Percentiles rank a stretch among this genome's conserved stretches.
Evolutionary conservation across 2,329 filamentous ascomycete species (phyloP).

Genomic region (Biscogniauxia mediterranea): DNA sequence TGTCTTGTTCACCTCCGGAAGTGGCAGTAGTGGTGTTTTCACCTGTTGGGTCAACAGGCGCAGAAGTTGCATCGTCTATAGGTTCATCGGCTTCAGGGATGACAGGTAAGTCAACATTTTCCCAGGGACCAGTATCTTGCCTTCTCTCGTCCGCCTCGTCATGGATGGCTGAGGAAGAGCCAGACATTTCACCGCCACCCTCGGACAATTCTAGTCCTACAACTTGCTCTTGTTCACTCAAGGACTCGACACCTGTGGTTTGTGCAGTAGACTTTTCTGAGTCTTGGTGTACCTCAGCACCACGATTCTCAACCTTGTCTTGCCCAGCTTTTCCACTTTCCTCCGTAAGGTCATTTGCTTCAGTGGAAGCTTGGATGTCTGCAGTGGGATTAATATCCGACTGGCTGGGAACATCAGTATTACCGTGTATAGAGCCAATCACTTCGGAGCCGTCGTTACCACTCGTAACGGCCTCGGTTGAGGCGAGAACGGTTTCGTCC

Average conservation of each 20-base stretch:
- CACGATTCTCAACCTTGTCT: not conserved
- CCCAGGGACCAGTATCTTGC: slow-evolving; percentile 17
- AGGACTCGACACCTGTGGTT: too few species aligned
- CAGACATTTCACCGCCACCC: not conserved
- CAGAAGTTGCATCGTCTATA: slow-evolving; percentile 1
- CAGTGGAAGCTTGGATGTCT: not conserved
- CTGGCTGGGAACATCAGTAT: not conserved
- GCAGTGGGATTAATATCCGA: not conserved
- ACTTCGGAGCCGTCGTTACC: not conserved
- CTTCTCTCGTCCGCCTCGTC: not conserved
- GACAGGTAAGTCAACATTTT: slow-evolving; percentile 7
- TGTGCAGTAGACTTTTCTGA: not conserved
- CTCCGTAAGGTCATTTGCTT: not conserved
- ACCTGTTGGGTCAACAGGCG: slow-evolving; percentile 4
- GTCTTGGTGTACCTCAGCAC: slow-evolving; percentile 4
- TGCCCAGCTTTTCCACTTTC: not conserved
- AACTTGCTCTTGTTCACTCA: not conserved
- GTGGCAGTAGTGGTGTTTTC: slow-evolving; percentile 9
- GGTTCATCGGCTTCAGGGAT: slow-evolving; percentile 2
- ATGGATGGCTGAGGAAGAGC: not conserved
- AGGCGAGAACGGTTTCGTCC: not conserved
- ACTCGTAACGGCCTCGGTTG: not conserved
- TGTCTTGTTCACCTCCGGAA: slow-evolving; percentile 29
- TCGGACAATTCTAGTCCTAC: not conserved
- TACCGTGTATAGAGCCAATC: not conserved